Evolutionary conservation across 345 rosid genomes (phyloP).

Genomic region (Euphorbia lathyris): DNA sequence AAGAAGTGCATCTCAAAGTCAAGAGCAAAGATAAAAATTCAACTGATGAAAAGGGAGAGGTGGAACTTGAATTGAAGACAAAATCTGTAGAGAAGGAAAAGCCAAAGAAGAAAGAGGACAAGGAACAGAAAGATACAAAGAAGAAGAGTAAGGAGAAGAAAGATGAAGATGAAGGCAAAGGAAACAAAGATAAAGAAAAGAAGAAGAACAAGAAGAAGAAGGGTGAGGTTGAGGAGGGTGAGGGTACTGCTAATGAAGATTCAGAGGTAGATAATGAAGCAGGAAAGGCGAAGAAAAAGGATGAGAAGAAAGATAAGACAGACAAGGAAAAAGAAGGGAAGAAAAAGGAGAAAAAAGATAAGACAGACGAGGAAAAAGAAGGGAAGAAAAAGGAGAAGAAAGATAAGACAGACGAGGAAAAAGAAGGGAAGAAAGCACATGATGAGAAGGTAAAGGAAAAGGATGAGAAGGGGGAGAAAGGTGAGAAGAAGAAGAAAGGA

Average conservation of each 20-base stretch:
- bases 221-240: background rate
- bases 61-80: constrained; percentile 55
- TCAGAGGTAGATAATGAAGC: constrained; percentile 11
- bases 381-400: constrained; percentile 15
- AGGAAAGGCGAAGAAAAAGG: constrained; percentile 16
- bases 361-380: constrained; percentile 7
- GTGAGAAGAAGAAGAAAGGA: constrained; percentile 11
- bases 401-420: background rate
- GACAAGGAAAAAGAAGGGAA: constrained; percentile 9
- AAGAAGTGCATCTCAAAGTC: constrained; percentile 48
- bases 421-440: constrained; percentile 2
- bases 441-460: too few species aligned
- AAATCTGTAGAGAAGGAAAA: constrained; percentile 57
- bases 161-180: background rate
- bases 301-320: constrained; percentile 13
- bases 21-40: constrained; percentile 42
- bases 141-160: background rate
- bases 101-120: constrained; percentile 11
- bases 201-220: background rate
- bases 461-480: constrained; percentile 10
- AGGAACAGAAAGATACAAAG: background rate
- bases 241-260: background rate
- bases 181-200: background rate
- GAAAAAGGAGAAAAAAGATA: constrained; percentile 11
- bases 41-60: constrained; percentile 32